phyloP scores from a whole-genome alignment of 164 flowering plant species.

The Magnolia officinalis region DNA sequence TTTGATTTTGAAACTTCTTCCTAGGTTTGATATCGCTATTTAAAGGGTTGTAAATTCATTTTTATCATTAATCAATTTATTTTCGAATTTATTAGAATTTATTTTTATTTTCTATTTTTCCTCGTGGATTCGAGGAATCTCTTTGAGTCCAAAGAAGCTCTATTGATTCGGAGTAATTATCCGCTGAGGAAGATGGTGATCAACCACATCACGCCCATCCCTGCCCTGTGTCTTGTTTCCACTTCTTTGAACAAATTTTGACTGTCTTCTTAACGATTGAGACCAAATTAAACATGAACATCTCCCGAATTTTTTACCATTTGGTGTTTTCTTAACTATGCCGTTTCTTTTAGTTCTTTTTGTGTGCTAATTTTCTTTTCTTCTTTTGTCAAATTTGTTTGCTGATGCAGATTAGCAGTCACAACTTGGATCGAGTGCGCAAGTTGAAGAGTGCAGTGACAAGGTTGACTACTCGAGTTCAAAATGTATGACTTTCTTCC shows the following conservation, averaged over 20 bases:
- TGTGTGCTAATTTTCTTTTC: background rate
- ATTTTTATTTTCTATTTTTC: no score
- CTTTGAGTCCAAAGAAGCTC: no score
- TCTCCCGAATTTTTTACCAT: background rate
- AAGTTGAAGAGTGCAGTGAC: conserved; percentile 97
- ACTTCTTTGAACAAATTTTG: background rate
- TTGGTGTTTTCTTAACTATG: background rate
- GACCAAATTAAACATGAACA: background rate
- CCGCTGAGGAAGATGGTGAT: no score
- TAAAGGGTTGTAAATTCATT: no score
- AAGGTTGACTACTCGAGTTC: conserved; percentile 85
- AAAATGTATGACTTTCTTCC: conserved; percentile 50
- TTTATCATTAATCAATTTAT: no score
- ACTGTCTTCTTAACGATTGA: background rate
- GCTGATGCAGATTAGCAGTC: conserved; percentile 72
- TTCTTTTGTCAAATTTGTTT: background rate
- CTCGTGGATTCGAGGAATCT: no score
- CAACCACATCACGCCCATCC: no score
- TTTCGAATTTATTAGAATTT: no score
- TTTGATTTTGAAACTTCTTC: no score
- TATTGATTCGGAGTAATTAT: no score
- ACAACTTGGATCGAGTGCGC: conserved; percentile 92
- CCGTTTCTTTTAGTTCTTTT: background rate
- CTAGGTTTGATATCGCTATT: no score
- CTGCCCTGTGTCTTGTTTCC: background rate